These are phyloP conservation scores for Corchorus olitorius DNA, from an alignment of 345 rosid genomes.

Conservation along the genomic window DNA sequence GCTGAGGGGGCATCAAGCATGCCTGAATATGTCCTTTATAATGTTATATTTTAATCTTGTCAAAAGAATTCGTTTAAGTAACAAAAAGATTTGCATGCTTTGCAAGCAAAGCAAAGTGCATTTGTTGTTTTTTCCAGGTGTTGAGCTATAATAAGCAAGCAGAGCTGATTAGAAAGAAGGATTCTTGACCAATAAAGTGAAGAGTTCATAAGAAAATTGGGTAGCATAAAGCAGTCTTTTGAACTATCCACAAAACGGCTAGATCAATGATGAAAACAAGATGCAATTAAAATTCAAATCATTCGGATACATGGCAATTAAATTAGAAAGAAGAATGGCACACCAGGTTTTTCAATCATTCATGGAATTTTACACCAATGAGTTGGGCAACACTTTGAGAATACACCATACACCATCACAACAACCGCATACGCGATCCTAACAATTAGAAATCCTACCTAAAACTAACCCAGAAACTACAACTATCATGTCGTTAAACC, in stretches of 20 bases:
- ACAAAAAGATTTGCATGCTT: no score
- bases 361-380: constrained; percentile 28
- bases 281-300: constrained; percentile 19
- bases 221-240: no score
- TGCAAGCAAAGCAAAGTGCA: no score
- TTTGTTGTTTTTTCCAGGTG: no score
- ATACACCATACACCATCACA: constrained; percentile 20
- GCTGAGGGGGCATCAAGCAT: not conserved
- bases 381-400: constrained; percentile 20
- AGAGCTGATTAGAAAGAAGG: no score
- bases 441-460: constrained; percentile 35
- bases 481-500: constrained; percentile 24
- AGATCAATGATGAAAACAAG: constrained; percentile 10
- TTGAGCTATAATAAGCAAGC: no score
- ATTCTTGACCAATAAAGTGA: no score
- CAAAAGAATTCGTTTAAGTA: no score
- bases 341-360: constrained; percentile 21
- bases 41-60: no score
- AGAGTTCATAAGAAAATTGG: no score
- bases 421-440: constrained; percentile 25
- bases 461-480: constrained; percentile 27
- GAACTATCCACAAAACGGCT: no score
- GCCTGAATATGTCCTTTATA: not conserved
- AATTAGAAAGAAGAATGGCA: constrained; percentile 34
- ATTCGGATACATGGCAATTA: constrained; percentile 22